These are phyloP conservation scores for Botrytis pseudocinerea DNA, from an alignment of 2,329 filamentous ascomycete species.

Conservation along the genomic window DNA sequence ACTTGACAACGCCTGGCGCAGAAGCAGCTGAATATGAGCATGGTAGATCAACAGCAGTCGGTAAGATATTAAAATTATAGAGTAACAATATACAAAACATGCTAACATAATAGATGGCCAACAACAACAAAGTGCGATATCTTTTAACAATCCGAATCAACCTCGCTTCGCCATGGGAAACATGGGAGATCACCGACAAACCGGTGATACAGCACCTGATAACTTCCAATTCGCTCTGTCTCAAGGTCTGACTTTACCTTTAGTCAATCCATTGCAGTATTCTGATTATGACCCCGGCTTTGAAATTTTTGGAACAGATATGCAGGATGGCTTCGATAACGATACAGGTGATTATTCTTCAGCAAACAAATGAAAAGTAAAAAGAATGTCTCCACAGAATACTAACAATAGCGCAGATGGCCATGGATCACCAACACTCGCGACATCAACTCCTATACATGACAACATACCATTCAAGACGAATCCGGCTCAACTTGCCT, in stretches of 20 bases:
- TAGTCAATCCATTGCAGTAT: not conserved
- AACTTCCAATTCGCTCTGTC: not conserved
- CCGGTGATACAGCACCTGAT: not conserved
- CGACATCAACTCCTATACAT: accelerated
- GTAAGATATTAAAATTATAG: not conserved
- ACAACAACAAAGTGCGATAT: not conserved
- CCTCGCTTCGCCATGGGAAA: not conserved
- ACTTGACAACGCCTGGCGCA: not conserved
- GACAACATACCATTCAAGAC: not conserved
- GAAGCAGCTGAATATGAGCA: not conserved
- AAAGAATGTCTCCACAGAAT: not conserved
- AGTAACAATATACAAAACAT: not conserved
- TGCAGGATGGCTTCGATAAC: not conserved
- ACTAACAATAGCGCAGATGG: not conserved
- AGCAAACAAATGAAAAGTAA: not conserved
- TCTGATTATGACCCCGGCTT: not conserved
- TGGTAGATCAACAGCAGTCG: accelerated
- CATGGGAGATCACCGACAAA: not conserved
- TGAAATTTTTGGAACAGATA: not conserved
- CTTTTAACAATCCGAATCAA: not conserved
- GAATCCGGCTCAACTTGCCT: accelerated
- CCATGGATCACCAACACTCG: not conserved
- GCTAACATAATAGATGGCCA: not conserved
- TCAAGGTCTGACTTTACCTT: too few relatives aligned
- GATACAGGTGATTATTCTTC: not conserved